Evolutionary conservation across 2,329 filamentous ascomycete species (phyloP), one percentile per base, ranked within the genome.

Genomic region (Epichloe scottii): DNA sequence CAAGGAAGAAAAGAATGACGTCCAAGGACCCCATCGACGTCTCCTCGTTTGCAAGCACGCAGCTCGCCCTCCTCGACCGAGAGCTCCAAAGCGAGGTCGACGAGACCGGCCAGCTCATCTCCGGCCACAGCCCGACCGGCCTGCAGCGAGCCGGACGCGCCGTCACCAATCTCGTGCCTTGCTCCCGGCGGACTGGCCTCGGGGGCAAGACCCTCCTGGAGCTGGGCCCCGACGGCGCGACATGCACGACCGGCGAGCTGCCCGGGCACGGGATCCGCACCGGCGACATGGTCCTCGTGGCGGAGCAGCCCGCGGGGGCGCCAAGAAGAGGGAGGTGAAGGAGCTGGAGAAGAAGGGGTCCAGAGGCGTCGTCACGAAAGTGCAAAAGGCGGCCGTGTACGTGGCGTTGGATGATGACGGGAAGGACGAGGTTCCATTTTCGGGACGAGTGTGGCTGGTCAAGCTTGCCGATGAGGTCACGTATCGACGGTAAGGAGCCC

Each of bases 121-220:
- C 80, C 43, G 77, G 77, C 44, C 79, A 85, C 64, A 81, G 82
- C 46, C 87, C 88, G 4, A 71, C 77, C 0, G 74, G 79, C 1
- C 79, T 94, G 12, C 79, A 87, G 62, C 81, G 85, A 53, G 85
- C 85, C 5, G 88, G 88, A n/a, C 75, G 89, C 40, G 88, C 88
- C 34, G 74, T 93, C 59, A 80, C 82, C 15, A 91, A 90, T 66
- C 79, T 97, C 8, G 71, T 79, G 34, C 71, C 95, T 35, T 73
- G 77, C 11, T 84, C 85, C 17, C 86, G 87, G 63, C 84, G 90
- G 33, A 98, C 93, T 0, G 93, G 93, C 0, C 74, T 96, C 38
- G 93, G 90, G 15, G 93, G 93, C n/a, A 87, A 89, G 56, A 89
- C 87, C 0, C 85, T 98, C 2, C 71, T 96, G 3, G 90, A 96